A percentile compares a stretch with the other conserved stretches of the same genome.
These are phyloP conservation scores for Lactuca saligna DNA, from an alignment of 129 eudicot species.

Conservation along the genomic window DNA sequence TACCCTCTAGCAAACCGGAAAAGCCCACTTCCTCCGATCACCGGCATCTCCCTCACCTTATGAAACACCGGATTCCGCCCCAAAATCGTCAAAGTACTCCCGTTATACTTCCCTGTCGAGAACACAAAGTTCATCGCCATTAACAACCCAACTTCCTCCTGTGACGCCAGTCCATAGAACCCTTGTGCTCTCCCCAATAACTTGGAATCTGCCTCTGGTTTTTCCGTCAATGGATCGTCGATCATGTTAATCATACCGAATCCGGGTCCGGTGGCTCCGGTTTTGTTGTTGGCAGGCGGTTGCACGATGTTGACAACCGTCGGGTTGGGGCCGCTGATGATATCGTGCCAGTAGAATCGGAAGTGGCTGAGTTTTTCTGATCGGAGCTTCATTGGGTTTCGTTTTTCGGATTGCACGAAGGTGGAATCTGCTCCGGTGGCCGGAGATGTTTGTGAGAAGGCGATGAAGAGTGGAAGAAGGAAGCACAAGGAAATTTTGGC, in stretches of 20 bases:
- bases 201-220: constrained; percentile 49
- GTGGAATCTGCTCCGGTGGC: constrained; percentile 15
- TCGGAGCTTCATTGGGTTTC: constrained; percentile 19
- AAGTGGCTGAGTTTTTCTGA: constrained; percentile 56
- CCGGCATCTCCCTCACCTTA: constrained; percentile 73
- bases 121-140: constrained; percentile 70
- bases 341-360: constrained; percentile 62
- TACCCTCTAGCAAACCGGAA: constrained; percentile 72
- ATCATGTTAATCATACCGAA: constrained; percentile 58
- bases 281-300: constrained; percentile 28
- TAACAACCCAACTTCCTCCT: constrained; percentile 46
- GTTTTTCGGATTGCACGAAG: constrained; percentile 20
- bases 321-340: constrained; percentile 42
- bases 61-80: constrained; percentile 58
- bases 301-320: constrained; percentile 33
- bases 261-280: constrained; percentile 26
- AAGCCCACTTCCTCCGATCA: constrained; percentile 70
- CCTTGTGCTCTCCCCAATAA: constrained; percentile 69
- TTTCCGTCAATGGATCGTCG: constrained; percentile 52
- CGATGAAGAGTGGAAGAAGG: constrained; percentile 21
- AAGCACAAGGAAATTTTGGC: constrained; percentile 21
- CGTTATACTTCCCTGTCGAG: constrained; percentile 58
- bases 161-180: constrained; percentile 53
- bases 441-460: constrained; percentile 21
- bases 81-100: constrained; percentile 53